A percentile compares a stretch with the other conserved stretches of the same genome.
phyloP scores from a whole-genome alignment of 768 basidiomycete genomes.

The Cystofilobasidium macerans region DNA sequence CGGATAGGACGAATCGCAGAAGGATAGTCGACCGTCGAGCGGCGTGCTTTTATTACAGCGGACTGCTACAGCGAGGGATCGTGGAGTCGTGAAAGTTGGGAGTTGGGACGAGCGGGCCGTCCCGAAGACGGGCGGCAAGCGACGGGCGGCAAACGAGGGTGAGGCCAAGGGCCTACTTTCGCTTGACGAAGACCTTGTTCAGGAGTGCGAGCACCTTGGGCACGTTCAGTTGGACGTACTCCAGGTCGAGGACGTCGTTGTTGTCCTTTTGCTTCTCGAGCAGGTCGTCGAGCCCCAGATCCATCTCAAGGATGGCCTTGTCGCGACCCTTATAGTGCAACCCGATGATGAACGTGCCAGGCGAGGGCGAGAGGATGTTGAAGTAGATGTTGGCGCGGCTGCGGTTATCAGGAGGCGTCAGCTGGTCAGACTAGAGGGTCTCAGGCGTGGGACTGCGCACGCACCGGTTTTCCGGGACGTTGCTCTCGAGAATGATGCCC shows the following conservation, averaged over 20 bases:
- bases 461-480: constrained; percentile 94
- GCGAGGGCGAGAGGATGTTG: constrained; percentile 94
- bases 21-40: too few species aligned
- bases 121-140: background rate
- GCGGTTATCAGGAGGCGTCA: background rate
- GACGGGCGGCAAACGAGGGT: background rate
- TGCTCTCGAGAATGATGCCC: constrained; percentile 97
- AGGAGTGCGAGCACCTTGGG: constrained; percentile 67
- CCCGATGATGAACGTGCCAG: constrained; percentile 97
- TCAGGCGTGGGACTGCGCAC: constrained; percentile 31
- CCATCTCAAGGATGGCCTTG: constrained; percentile 99
- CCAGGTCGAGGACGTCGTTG: constrained; percentile 87
- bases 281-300: constrained; percentile 94
- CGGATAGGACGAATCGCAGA: too few species aligned
- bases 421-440: background rate
- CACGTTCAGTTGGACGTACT: constrained; percentile 95
- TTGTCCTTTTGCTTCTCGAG: constrained; percentile 99
- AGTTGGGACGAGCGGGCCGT: too few species aligned
- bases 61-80: too few species aligned
- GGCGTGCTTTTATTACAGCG: too few species aligned
- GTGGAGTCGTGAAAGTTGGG: too few species aligned
- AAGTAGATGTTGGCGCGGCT: constrained; percentile 98
- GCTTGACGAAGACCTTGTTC: constrained; percentile 24
- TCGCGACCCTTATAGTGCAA: constrained; percentile 97
- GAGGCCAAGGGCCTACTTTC: background rate